Conservation (phyloP, 129 eudicot species). For the Oenanthe sinensis region DNA sequence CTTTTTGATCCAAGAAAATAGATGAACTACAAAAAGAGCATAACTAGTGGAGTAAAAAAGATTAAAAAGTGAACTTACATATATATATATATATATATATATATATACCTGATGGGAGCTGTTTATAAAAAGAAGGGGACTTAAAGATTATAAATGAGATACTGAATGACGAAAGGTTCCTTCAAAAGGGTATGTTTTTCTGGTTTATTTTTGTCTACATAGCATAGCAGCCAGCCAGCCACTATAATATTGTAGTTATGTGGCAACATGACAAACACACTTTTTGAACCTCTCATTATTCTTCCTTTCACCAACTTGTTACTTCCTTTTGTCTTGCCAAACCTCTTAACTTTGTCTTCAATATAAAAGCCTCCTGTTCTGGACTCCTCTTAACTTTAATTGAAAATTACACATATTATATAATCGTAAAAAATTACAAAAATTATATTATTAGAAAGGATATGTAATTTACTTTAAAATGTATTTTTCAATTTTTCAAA, state of each 20-base stretch:
- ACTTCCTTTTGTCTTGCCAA: too few relatives aligned
- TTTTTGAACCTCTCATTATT: neutral
- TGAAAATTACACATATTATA: too few relatives aligned
- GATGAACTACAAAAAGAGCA: neutral
- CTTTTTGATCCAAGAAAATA: neutral
- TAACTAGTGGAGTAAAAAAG: neutral
- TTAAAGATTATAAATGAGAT: slow-evolving; percentile 4
- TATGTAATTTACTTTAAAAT: too few relatives aligned
- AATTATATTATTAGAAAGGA: too few relatives aligned
- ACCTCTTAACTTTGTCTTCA: too few relatives aligned
- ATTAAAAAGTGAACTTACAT: neutral
- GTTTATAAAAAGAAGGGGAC: neutral
- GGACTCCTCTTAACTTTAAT: too few relatives aligned
- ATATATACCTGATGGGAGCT: neutral
- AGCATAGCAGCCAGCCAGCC: neutral
- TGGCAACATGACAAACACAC: neutral
- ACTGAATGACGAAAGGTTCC: slow-evolving; percentile 6
- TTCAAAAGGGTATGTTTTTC: neutral
- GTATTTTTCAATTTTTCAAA: too few relatives aligned
- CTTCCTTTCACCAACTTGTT: too few relatives aligned
- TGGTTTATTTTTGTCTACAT: neutral
- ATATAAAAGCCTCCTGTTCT: too few relatives aligned
- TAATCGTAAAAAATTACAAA: too few relatives aligned
- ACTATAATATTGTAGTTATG: neutral
- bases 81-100: neutral